These are phyloP conservation scores for Collybia nuda DNA, from an alignment of 768 basidiomycete genomes.

Conservation along the genomic window DNA sequence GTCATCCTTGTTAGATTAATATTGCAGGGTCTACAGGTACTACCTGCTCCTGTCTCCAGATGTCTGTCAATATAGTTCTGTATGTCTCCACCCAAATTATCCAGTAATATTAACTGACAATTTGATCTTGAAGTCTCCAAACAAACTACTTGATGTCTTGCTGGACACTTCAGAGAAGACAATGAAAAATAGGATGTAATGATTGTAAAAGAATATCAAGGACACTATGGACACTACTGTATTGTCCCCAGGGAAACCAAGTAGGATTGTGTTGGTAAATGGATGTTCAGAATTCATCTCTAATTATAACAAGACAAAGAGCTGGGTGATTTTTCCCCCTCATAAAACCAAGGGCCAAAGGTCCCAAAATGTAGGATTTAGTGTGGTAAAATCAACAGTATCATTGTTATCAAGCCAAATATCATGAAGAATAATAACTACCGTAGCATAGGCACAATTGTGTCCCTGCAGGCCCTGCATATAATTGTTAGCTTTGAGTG, in stretches of 20 bases:
- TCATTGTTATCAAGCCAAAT: too few relatives aligned
- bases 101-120: too few relatives aligned
- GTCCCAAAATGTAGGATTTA: neutral
- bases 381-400: neutral
- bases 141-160: too few relatives aligned
- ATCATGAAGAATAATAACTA: too few relatives aligned
- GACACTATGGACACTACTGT: neutral
- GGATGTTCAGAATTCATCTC: neutral
- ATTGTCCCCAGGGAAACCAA: constrained; percentile 1
- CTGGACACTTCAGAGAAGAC: too few relatives aligned
- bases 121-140: too few relatives aligned
- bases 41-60: neutral
- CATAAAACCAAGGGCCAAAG: neutral
- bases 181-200: neutral
- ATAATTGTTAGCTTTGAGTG: neutral
- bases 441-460: too few relatives aligned
- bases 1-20: neutral
- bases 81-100: too few relatives aligned
- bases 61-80: too few relatives aligned
- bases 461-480: too few relatives aligned
- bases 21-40: neutral
- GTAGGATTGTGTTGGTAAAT: neutral
- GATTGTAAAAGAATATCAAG: neutral
- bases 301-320: neutral
- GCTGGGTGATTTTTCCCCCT: neutral